Base-by-base conservation (phyloP, 345 rosid genomes). In the Linum tenue region DNA sequence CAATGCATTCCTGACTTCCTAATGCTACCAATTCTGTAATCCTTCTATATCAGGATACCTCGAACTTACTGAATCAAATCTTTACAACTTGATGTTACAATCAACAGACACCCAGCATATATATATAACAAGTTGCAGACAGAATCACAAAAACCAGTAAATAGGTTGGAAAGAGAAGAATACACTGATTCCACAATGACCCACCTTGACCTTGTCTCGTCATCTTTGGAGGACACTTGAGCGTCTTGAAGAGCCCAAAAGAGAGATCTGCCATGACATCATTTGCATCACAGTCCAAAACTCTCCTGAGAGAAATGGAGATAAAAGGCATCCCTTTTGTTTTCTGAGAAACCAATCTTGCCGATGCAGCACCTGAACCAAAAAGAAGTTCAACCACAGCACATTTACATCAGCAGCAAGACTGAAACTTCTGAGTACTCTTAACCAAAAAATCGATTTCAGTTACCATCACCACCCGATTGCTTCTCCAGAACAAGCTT, bases 251-350 rank as follows among this genome's bases (percentile, higher is more conserved):
- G 62, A 90, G 81, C 78, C 75, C 83, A 56, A 86, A 62, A 5
- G 96, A 83, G 53, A 86, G 75, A 77, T 69, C 79, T 16, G 84
- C 90, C 75, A 80, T 78, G 39, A 82, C 89, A 76, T 84, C 90
- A 62, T 60, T 59, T 50, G 90, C 88, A 73, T 86, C 77, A 64
- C 84, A 72, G 6, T 77, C 91, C 56, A 31, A 67, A 67, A 88
- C 72, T 80, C 78, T 81, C 59, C 78, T 78, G 39, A 92, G 77
- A 67, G 84, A 57, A 71, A 90, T 66, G 53, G 78, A 66, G 58
- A 92, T 75, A 5, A 85, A 73, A 56, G 98, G 97, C 98, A 92
- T 83, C 70, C 98, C 98, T 79, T 85, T 90, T 1, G 91, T 78
- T 76, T 87, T 90, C 70, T 92, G 98, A 64, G 91, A 88, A 43